These are phyloP conservation scores for Calonectria fujianensis DNA, from an alignment of 2,329 filamentous ascomycete species.

Conservation along the genomic window DNA sequence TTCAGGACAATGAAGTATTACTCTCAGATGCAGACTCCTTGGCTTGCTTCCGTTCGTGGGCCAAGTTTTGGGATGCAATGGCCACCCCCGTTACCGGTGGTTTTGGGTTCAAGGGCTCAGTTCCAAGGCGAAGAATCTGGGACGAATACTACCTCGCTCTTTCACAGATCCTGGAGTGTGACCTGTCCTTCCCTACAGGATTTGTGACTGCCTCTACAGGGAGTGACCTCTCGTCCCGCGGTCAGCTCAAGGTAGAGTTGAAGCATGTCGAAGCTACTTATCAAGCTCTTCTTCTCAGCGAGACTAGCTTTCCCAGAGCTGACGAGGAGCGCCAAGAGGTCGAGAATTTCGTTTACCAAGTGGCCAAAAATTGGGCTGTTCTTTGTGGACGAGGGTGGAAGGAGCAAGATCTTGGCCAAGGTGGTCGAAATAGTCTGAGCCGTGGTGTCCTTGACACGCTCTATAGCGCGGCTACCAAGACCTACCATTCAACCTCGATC, in stretches of 20 bases:
- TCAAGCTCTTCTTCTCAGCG: slow-evolving; percentile 84
- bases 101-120: slow-evolving; percentile 74
- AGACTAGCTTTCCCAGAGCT: slow-evolving; percentile 89
- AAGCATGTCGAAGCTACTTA: slow-evolving; percentile 87
- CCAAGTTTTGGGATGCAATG: slow-evolving; percentile 78
- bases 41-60: slow-evolving; percentile 80
- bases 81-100: slow-evolving; percentile 70
- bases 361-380: slow-evolving; percentile 89
- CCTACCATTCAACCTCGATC: slow-evolving; percentile 94
- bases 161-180: slow-evolving; percentile 83
- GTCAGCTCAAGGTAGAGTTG: slow-evolving; percentile 83
- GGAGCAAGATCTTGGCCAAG: slow-evolving; percentile 86
- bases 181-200: slow-evolving; percentile 75
- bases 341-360: slow-evolving; percentile 86
- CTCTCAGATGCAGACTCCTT: slow-evolving; percentile 73
- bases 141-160: slow-evolving; percentile 88
- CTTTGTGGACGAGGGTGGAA: slow-evolving; percentile 87
- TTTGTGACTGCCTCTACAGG: slow-evolving; percentile 63
- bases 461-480: slow-evolving; percentile 93
- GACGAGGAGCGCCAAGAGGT: slow-evolving; percentile 86
- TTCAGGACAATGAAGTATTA: slow-evolving; percentile 70
- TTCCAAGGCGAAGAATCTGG: slow-evolving; percentile 84
- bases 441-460: slow-evolving; percentile 89
- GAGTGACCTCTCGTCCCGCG: slow-evolving; percentile 72
- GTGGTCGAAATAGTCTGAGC: slow-evolving; percentile 84